phyloP scores from a whole-genome alignment of 306 rosid genomes.

The Gastrolobium bilobum region DNA sequence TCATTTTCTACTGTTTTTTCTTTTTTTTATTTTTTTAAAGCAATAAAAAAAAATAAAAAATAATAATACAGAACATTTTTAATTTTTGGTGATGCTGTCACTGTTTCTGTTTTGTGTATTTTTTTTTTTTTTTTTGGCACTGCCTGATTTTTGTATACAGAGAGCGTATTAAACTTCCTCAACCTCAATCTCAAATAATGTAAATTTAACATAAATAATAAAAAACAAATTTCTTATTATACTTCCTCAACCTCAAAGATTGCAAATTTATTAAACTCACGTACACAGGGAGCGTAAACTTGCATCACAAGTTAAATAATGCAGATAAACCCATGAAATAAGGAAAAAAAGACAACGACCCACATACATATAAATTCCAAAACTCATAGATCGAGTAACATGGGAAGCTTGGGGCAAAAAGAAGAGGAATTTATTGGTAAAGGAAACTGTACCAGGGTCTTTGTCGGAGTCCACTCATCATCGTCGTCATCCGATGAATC shows the following conservation, averaged over 20 bases:
- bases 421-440: constrained; percentile 1
- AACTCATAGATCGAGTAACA: constrained; percentile 53
- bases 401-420: neutral
- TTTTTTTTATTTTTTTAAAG: too few relatives aligned
- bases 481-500: too few relatives aligned
- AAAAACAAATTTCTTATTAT: constrained; percentile 23
- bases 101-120: too few relatives aligned
- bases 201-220: too few relatives aligned
- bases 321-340: constrained; percentile 12
- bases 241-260: constrained; percentile 21
- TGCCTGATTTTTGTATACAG: too few relatives aligned
- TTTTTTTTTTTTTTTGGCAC: too few relatives aligned
- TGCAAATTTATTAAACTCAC: neutral
- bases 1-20: too few relatives aligned
- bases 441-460: constrained; percentile 72
- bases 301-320: neutral
- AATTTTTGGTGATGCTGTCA: too few relatives aligned
- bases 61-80: too few relatives aligned
- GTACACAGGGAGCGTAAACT: neutral
- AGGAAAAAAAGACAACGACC: constrained; percentile 2
- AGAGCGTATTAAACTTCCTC: too few relatives aligned
- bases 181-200: too few relatives aligned
- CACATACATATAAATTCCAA: constrained; percentile 6
- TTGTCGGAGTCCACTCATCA: constrained; percentile 88
- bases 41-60: too few relatives aligned